phyloP scores from a whole-genome alignment of 73 alveolate genomes.

The Symbiodinium natans region DNA sequence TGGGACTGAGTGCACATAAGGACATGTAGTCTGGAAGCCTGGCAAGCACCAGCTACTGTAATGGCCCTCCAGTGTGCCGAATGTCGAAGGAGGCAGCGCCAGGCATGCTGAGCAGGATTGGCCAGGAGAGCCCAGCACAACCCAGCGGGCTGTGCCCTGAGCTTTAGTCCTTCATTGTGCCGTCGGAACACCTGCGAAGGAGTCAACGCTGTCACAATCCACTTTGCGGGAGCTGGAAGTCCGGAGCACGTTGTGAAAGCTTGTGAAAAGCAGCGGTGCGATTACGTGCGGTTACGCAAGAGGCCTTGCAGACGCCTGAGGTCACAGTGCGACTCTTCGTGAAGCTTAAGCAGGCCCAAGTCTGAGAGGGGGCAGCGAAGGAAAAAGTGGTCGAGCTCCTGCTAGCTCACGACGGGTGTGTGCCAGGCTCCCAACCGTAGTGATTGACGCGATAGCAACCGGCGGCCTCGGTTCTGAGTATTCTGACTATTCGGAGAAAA shows the following conservation, averaged over 20 bases:
- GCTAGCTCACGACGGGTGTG: too few species aligned
- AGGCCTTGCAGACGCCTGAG: neutral
- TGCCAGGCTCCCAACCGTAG: too few species aligned
- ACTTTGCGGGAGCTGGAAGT: constrained; percentile 63
- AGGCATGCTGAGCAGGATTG: neutral
- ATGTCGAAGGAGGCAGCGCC: constrained; percentile 22
- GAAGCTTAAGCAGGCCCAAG: constrained; percentile 40
- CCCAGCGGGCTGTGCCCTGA: neutral
- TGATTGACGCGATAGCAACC: too few species aligned
- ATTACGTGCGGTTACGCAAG: neutral
- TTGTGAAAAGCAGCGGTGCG: too few species aligned
- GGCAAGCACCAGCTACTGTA: too few species aligned
- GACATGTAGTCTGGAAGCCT: too few species aligned
- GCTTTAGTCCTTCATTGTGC: neutral
- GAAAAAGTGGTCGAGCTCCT: too few species aligned
- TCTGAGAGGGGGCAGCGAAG: neutral
- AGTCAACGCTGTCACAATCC: constrained; percentile 52
- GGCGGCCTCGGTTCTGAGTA: too few species aligned
- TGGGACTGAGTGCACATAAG: too few species aligned
- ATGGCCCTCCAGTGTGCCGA: too few species aligned
- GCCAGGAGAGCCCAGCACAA: neutral
- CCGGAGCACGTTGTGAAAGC: neutral
- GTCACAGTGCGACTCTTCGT: constrained; percentile 68
- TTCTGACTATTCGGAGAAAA: too few species aligned
- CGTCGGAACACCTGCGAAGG: neutral